Conservation (phyloP, 805 yeast species). For the Naumovozyma baii region DNA sequence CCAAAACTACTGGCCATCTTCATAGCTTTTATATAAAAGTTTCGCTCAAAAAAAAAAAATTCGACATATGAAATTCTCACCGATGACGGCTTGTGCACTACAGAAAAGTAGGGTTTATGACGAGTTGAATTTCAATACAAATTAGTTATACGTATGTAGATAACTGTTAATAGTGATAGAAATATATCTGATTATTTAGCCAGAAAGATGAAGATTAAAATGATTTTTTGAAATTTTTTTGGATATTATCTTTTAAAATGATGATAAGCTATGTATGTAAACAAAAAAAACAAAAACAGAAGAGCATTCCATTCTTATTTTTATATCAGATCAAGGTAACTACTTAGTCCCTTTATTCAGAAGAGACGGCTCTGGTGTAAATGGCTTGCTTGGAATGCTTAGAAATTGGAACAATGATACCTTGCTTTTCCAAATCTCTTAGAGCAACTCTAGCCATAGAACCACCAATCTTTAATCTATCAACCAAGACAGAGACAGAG, state of each 20-base stretch:
- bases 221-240: too few relatives aligned
- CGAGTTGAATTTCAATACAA: too few relatives aligned
- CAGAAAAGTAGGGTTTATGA: background rate
- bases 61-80: background rate
- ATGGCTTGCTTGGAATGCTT: conserved; percentile 94
- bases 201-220: background rate
- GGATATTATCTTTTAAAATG: background rate
- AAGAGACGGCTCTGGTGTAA: conserved; percentile 75
- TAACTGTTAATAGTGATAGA: too few relatives aligned
- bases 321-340: too few relatives aligned
- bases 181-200: too few relatives aligned
- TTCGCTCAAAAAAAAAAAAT: background rate
- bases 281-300: too few relatives aligned
- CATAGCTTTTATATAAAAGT: too few relatives aligned
- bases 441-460: conserved; percentile 98
- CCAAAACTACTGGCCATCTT: background rate
- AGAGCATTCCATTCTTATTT: too few relatives aligned
- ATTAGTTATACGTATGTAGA: too few relatives aligned
- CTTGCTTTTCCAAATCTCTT: conserved; percentile 88
- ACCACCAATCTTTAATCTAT: conserved; percentile 98
- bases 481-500: conserved; percentile 96
- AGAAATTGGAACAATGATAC: conserved; percentile 87
- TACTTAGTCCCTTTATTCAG: conserved; percentile 47
- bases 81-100: background rate
- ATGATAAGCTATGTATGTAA: background rate